A percentile compares a stretch with the other conserved stretches of the same genome.
These are phyloP conservation scores for Starmerella sirachaensis DNA, from an alignment of 805 yeast genomes.

Conservation along the genomic window DNA sequence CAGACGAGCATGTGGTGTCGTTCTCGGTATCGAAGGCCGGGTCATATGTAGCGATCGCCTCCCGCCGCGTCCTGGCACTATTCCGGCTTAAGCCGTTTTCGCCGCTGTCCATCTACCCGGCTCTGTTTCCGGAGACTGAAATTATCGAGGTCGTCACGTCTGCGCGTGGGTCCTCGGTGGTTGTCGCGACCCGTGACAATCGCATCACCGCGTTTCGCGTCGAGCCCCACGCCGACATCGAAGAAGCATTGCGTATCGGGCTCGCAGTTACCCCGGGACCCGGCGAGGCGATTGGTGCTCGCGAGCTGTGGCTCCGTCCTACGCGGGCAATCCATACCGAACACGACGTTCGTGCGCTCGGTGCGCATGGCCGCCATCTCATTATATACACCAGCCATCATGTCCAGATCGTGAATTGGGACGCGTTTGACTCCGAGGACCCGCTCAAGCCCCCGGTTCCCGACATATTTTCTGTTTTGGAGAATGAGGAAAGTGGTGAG, in stretches of 20 bases:
- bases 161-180: slow-evolving; percentile 13
- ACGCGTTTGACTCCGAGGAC: slow-evolving; percentile 24
- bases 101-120: slow-evolving; percentile 20
- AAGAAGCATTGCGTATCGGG: slow-evolving; percentile 17
- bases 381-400: slow-evolving; percentile 7
- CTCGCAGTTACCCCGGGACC: slow-evolving; percentile 27
- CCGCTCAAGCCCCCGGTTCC: slow-evolving; percentile 21
- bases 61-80: slow-evolving; percentile 16
- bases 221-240: slow-evolving; percentile 17
- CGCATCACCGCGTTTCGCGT: slow-evolving; percentile 14
- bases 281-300: slow-evolving; percentile 31
- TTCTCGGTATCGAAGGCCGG: slow-evolving; percentile 21
- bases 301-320: slow-evolving; percentile 25
- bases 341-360: slow-evolving; percentile 7
- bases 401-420: slow-evolving; percentile 13
- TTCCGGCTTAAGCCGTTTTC: slow-evolving; percentile 22
- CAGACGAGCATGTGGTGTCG: slow-evolving; percentile 12
- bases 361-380: slow-evolving; percentile 10
- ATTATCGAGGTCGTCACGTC: slow-evolving; percentile 11
- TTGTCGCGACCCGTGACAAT: slow-evolving; percentile 15
- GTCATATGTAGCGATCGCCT: slow-evolving; percentile 18
- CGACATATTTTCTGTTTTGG: background rate
- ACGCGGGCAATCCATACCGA: slow-evolving; percentile 16
- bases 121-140: slow-evolving; percentile 13
- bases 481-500: background rate